phyloP scores from a whole-genome alignment of 2,329 filamentous ascomycete genomes.

The Colletotrichum gloeosporioides region DNA sequence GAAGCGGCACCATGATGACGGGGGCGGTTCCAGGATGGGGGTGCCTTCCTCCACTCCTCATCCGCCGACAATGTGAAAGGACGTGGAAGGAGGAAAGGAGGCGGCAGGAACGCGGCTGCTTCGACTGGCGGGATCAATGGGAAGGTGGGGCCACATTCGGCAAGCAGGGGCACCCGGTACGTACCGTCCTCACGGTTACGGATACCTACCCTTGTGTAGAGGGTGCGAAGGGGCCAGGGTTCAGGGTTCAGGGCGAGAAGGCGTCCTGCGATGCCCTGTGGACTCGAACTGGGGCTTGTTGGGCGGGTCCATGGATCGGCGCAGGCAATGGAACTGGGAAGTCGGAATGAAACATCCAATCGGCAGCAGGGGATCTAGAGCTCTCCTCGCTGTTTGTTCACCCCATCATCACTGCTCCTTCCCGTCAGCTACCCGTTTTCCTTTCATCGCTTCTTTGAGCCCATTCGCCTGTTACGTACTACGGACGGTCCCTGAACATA shows the following conservation, averaged over 20 bases:
- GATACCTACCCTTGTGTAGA: too few relatives aligned
- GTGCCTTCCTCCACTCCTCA: background rate
- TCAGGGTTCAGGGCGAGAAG: background rate
- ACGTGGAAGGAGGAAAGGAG: background rate
- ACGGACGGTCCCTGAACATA: background rate
- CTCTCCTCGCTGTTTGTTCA: background rate
- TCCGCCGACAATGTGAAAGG: background rate
- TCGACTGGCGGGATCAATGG: background rate
- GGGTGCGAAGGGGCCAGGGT: background rate
- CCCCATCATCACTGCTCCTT: background rate
- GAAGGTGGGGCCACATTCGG: background rate
- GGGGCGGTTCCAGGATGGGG: background rate
- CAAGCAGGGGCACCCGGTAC: background rate
- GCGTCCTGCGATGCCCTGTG: background rate
- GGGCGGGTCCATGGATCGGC: constrained; percentile 4
- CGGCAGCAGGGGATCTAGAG: background rate
- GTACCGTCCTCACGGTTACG: too few relatives aligned
- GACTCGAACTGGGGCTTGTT: background rate
- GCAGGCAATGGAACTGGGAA: background rate
- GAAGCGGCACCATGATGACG: background rate
- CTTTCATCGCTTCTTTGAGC: background rate
- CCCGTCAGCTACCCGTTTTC: background rate
- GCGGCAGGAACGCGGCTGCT: background rate
- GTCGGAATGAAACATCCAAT: constrained; percentile 13
- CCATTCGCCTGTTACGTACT: background rate